These are phyloP conservation scores for Avena eriantha DNA, from an alignment of 176 grass and related monocot genomes.

Conservation along the genomic window DNA sequence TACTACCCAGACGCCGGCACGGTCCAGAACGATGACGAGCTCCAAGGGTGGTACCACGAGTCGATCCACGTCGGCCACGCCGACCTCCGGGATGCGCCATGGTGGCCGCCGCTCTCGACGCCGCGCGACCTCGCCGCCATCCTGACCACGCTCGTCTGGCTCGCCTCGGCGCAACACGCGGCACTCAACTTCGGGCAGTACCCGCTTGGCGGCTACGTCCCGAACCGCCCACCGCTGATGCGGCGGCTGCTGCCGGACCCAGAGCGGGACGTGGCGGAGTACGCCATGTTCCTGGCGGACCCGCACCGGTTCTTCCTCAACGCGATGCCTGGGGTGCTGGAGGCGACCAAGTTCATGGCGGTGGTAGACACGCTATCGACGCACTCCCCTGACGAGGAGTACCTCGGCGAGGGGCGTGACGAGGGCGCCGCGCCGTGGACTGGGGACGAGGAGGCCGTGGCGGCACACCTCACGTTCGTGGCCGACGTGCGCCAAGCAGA, in stretches of 20 bases:
- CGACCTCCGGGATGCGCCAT: conserved; percentile 63
- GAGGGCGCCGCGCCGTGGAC: conserved; percentile 70
- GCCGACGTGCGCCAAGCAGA: conserved; percentile 72
- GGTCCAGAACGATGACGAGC: conserved; percentile 73
- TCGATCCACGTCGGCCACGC: conserved; percentile 79
- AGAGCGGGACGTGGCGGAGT: conserved; percentile 67
- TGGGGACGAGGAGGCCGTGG: conserved; percentile 66
- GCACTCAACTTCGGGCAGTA: conserved; percentile 98
- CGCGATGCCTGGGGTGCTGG: conserved; percentile 83
- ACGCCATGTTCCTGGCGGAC: conserved; percentile 74
- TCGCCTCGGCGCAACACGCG: conserved; percentile 96
- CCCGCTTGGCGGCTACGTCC: conserved; percentile 87
- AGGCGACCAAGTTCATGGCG: conserved; percentile 99
- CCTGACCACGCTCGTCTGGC: conserved; percentile 89
- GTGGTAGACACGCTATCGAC: conserved; percentile 97
- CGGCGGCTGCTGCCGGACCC: conserved; percentile 92
- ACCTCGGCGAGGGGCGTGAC: conserved; percentile 76
- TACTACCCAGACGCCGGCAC: conserved; percentile 80
- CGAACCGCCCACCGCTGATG: conserved; percentile 89
- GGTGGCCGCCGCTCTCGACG: conserved; percentile 86
- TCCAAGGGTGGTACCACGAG: conserved; percentile 92
- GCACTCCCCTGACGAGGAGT: conserved; percentile 99
- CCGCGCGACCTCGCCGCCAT: conserved; percentile 66
- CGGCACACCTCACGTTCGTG: conserved; percentile 64
- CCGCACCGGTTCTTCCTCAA: conserved; percentile 94